A percentile compares a stretch with the other conserved stretches of the same genome.
Evolutionary conservation across 2,329 filamentous ascomycete species (phyloP).

Genomic region (Neopestalotiopsis sp.): DNA sequence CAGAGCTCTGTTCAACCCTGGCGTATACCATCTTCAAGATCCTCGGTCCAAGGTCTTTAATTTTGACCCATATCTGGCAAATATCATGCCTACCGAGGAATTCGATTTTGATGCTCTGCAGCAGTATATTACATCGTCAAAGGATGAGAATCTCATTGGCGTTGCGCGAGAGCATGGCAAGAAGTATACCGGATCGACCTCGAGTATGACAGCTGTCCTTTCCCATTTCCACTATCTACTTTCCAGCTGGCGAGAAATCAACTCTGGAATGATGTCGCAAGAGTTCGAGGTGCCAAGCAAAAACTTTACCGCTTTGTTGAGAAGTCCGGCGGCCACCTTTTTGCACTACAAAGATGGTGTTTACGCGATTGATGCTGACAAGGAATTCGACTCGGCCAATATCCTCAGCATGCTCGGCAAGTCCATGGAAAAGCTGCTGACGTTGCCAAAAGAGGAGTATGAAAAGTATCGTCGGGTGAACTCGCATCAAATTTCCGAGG

Average conservation of each 20-base stretch:
- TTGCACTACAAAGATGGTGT: slow-evolving; percentile 80
- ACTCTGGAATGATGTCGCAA: slow-evolving; percentile 69
- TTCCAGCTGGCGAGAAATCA: slow-evolving; percentile 79
- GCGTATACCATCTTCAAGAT: slow-evolving; percentile 91
- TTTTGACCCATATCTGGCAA: slow-evolving; percentile 92
- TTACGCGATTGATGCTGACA: slow-evolving; percentile 96
- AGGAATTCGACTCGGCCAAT: slow-evolving; percentile 84
- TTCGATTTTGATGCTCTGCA: slow-evolving; percentile 91
- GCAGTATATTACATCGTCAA: slow-evolving; percentile 89
- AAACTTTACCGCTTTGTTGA: slow-evolving; percentile 74
- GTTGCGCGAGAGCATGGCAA: slow-evolving; percentile 70
- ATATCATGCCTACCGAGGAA: slow-evolving; percentile 90
- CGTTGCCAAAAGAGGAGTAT: slow-evolving; percentile 79
- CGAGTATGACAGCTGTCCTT: slow-evolving; percentile 89
- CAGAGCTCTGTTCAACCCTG: slow-evolving; percentile 92
- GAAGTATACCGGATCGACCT: slow-evolving; percentile 93
- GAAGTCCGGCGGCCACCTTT: slow-evolving; percentile 80
- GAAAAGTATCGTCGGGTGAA: slow-evolving; percentile 79
- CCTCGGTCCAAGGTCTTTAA: slow-evolving; percentile 88
- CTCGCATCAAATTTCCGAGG: slow-evolving; percentile 71
- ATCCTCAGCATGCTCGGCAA: slow-evolving; percentile 91
- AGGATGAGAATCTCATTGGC: slow-evolving; percentile 73
- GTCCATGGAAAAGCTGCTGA: slow-evolving; percentile 95
- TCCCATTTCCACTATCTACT: slow-evolving; percentile 93
- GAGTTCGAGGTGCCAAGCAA: slow-evolving; percentile 65